Evolutionary conservation across 106 monocot genomes (phyloP), one percentile per base, ranked within the genome.

Genomic region (Dioscorea zingiberensis): DNA sequence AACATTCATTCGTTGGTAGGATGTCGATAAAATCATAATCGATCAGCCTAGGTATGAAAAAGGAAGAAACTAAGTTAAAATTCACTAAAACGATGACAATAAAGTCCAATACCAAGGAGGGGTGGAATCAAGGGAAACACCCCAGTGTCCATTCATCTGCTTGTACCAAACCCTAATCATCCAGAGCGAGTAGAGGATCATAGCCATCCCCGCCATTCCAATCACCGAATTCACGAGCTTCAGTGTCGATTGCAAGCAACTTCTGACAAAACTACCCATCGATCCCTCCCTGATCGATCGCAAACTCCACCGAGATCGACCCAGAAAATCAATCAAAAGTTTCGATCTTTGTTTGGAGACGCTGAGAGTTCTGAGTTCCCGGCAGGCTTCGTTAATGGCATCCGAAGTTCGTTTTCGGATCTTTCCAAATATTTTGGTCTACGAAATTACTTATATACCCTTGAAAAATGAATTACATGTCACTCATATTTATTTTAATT

Each of bases 101-200:
- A 6, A 47, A 6, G 6, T 47, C 13, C 46, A 49, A 27, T n/a
- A 77, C 54, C 71, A 66, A 7, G 65, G 60, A 59, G 57, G 69
- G 62, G 27, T 12, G 46, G 70, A 63, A 30, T n/a, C 64, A 30
- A 24, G 25, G 44, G 15, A 51, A 25, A 13, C 12, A 4, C n/a
- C n/a, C 23, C 13, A 7, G 5, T 3, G 18, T n/a, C 44, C 70
- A 17, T 23, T 28, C 59, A 62, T 44, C 16, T 67, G 25, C 60
- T 2, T 21, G 72, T 59, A 72, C 72, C 76, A 81, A 63, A 76
- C 76, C 58, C 81, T 57, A 14, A 72, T 46, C 81, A 81, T 81
- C 81, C 81, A 81, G 19, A 81, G 67, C 4, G 76, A 72, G 47
- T 81, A 81, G n/a, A 81, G 72, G 44, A 72, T 64, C 81, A 76